Percentiles rank a stretch among this genome's conserved stretches.
phyloP scores from a whole-genome alignment of 2,329 filamentous ascomycete genomes.

The Fusarium pininemorale region DNA sequence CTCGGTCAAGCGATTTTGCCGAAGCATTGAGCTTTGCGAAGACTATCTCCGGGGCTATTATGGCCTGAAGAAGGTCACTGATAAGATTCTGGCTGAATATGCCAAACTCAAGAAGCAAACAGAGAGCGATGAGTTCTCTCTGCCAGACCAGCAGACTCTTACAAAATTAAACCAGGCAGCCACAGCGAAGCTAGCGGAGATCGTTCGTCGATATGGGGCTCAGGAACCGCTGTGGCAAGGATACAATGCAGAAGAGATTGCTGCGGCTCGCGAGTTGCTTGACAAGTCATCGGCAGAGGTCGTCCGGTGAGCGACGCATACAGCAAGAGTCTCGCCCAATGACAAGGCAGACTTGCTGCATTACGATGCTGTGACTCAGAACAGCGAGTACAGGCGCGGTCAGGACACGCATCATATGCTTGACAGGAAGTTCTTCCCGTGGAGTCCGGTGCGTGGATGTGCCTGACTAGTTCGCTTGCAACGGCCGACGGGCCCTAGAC shows the following conservation, averaged over 20 bases:
- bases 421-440: conserved; percentile 11
- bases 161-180: conserved; percentile 76
- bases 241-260: conserved; percentile 76
- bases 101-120: conserved; percentile 56
- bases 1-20: conserved; percentile 84
- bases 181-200: conserved; percentile 79
- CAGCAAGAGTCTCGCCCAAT: conserved; percentile 16
- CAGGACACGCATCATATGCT: conserved; percentile 10
- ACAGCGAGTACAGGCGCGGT: conserved; percentile 11
- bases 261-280: conserved; percentile 74
- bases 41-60: conserved; percentile 93
- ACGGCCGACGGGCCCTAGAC: neutral
- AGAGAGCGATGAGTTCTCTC: conserved; percentile 59
- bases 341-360: conserved; percentile 7
- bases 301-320: conserved; percentile 51
- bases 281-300: conserved; percentile 59
- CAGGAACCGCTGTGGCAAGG: conserved; percentile 75
- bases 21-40: conserved; percentile 93
- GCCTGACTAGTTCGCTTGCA: conserved; percentile 27
- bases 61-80: conserved; percentile 77
- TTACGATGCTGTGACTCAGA: conserved; percentile 22
- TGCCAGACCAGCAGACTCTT: conserved; percentile 67
- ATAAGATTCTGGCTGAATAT: conserved; percentile 57
- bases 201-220: conserved; percentile 70
- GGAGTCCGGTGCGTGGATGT: conserved; percentile 9